phyloP scores from a whole-genome alignment of 2,329 filamentous ascomycete genomes.

The Balansia obtecta region DNA sequence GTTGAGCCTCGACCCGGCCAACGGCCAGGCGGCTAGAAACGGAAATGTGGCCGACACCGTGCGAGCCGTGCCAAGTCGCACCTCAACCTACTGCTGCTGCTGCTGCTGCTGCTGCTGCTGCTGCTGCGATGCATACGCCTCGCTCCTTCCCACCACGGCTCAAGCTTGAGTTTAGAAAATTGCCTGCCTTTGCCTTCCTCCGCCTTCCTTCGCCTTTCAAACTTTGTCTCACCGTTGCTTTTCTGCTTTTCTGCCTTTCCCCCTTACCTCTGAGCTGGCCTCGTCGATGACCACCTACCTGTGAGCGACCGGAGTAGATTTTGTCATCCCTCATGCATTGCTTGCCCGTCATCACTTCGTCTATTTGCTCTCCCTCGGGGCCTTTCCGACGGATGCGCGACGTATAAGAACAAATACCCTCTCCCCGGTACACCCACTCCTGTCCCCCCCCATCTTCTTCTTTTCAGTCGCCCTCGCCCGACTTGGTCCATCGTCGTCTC shows the following conservation, averaged over 20 bases:
- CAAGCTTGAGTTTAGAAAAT: neutral
- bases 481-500: neutral
- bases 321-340: neutral
- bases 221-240: too few species aligned
- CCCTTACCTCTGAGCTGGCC: neutral
- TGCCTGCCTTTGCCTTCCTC: neutral
- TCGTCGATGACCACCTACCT: neutral
- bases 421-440: neutral
- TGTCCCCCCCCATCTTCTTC: neutral
- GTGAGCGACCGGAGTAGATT: neutral
- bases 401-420: too few species aligned
- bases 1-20: too few species aligned
- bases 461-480: neutral
- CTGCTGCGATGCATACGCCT: slow-evolving; percentile 26
- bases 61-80: too few species aligned
- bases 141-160: slow-evolving; percentile 38
- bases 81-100: neutral
- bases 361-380: neutral
- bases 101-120: neutral
- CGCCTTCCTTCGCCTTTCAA: neutral
- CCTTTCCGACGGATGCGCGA: too few species aligned
- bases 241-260: neutral
- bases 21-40: too few species aligned
- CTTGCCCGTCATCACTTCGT: neutral
- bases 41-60: too few species aligned